Percentiles rank a stretch among this genome's conserved stretches.
These are phyloP conservation scores for Xylogone sp. DNA, from an alignment of 2,329 filamentous ascomycete genomes.

Conservation along the genomic window DNA sequence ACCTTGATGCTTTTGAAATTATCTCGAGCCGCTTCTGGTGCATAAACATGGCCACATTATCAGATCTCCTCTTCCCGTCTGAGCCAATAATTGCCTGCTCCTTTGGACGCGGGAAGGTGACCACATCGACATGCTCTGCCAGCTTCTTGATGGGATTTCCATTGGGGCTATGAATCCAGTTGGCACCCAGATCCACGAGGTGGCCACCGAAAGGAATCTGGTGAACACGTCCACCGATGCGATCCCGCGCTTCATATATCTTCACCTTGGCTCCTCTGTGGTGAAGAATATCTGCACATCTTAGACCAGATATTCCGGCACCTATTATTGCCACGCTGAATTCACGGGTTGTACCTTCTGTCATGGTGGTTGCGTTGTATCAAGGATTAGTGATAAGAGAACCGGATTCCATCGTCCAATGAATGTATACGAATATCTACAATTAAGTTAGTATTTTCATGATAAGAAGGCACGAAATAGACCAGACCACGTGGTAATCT, in stretches of 20 bases:
- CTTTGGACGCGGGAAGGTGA: not conserved
- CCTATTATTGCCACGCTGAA: constrained; percentile 44
- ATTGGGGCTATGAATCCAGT: constrained; percentile 17
- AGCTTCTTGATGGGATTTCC: constrained; percentile 4
- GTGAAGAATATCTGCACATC: constrained; percentile 49
- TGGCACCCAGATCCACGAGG: constrained; percentile 5
- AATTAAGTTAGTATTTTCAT: no score
- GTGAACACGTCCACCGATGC: constrained; percentile 48
- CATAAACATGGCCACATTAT: not conserved
- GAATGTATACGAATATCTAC: no score
- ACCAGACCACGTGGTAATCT: no score
- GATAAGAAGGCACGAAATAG: no score
- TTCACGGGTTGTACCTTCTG: constrained; percentile 11
- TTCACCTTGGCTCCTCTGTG: constrained; percentile 47
- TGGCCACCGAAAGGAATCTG: not conserved
- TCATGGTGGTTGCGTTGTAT: not conserved
- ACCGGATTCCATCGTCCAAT: no score
- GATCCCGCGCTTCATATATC: constrained; percentile 48
- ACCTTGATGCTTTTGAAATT: not conserved
- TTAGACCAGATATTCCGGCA: constrained; percentile 49
- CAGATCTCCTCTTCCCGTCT: not conserved
- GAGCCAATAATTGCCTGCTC: not conserved
- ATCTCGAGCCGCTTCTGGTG: not conserved
- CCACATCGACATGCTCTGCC: not conserved
- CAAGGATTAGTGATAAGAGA: not conserved